Evolutionary conservation across 495 filamentous ascomycete genomes (phyloP).

Genomic region (Darksidea phi): DNA sequence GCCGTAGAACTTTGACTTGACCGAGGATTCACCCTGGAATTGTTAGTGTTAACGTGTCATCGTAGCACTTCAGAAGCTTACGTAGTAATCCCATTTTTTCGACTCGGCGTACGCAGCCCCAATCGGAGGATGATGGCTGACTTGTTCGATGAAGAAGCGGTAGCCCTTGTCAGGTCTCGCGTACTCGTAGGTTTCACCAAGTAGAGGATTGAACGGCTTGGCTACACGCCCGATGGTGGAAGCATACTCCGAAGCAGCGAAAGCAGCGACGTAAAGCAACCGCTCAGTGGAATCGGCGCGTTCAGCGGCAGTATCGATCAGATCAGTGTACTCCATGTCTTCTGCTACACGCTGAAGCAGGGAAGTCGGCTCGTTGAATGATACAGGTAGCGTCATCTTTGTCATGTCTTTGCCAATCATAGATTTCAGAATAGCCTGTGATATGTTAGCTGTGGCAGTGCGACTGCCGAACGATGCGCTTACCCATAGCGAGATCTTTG

Average conservation of each 20-base stretch:
- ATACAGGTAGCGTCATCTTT: conserved; percentile 97
- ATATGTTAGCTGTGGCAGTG: conserved; percentile 34
- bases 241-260: conserved; percentile 92
- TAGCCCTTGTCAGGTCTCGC: conserved; percentile 92
- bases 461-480: conserved; percentile 32
- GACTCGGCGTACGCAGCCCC: conserved; percentile 92
- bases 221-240: conserved; percentile 95
- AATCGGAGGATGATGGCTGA: conserved; percentile 95
- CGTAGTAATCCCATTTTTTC: conserved; percentile 93
- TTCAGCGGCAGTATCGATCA: conserved; percentile 86
- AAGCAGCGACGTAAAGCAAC: conserved; percentile 93
- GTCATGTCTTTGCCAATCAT: conserved; percentile 99
- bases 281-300: conserved; percentile 84
- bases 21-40: conserved; percentile 80
- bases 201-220: conserved; percentile 94
- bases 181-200: conserved; percentile 98
- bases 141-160: conserved; percentile 97
- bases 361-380: conserved; percentile 98
- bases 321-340: conserved; percentile 95
- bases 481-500: conserved; percentile 96
- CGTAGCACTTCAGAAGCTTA: conserved; percentile 40
- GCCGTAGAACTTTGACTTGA: conserved; percentile 96
- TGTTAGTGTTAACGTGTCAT: not conserved
- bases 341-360: conserved; percentile 93
- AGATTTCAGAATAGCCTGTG: conserved; percentile 91